Evolutionary conservation across 2,329 filamentous ascomycete genomes (phyloP).

Genomic region (Lecanicillium sp.): DNA sequence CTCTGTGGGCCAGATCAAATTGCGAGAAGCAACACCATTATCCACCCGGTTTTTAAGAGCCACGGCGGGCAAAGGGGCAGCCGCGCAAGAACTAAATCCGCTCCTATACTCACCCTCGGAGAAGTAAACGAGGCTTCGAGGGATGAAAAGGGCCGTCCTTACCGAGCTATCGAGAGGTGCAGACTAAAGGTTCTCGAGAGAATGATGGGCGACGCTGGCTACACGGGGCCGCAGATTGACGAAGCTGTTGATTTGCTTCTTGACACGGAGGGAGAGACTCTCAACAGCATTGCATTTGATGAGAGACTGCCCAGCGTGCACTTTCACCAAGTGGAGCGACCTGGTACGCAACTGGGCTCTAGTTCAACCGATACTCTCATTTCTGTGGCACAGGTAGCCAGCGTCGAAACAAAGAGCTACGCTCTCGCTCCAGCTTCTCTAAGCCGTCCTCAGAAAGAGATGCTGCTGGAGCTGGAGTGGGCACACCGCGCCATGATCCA

Average conservation of each 20-base stretch:
- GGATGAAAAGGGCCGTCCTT: not conserved
- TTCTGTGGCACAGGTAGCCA: too few species aligned
- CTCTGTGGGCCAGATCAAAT: slow-evolving; percentile 53
- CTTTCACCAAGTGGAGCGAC: slow-evolving; percentile 9
- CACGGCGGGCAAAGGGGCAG: slow-evolving; percentile 16
- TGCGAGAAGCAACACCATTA: slow-evolving; percentile 31
- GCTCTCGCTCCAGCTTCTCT: slow-evolving; percentile 46
- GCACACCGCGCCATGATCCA: slow-evolving; percentile 61
- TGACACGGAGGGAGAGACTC: slow-evolving; percentile 22
- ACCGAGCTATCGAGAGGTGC: slow-evolving; percentile 19
- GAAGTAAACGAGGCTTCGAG: slow-evolving; percentile 7
- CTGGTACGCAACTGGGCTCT: slow-evolving; percentile 14
- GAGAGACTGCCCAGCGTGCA: slow-evolving; percentile 15
- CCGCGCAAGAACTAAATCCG: slow-evolving; percentile 3
- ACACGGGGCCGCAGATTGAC: slow-evolving; percentile 18
- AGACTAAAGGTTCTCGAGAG: slow-evolving; percentile 24
- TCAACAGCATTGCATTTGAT: slow-evolving; percentile 24
- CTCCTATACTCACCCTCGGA: slow-evolving; percentile 1
- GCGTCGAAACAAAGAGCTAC: slow-evolving; percentile 14
- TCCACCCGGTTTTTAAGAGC: slow-evolving; percentile 27
- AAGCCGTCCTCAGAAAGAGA: slow-evolving; percentile 57
- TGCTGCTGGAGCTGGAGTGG: slow-evolving; percentile 62
- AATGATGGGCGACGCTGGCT: slow-evolving; percentile 31
- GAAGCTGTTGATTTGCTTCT: slow-evolving; percentile 28
- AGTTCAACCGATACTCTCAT: too few species aligned